Percentiles rank a stretch among this genome's conserved stretches.
Conservation (phyloP, 2,329 filamentous ascomycete species). For the Tolypocladium paradoxum region DNA sequence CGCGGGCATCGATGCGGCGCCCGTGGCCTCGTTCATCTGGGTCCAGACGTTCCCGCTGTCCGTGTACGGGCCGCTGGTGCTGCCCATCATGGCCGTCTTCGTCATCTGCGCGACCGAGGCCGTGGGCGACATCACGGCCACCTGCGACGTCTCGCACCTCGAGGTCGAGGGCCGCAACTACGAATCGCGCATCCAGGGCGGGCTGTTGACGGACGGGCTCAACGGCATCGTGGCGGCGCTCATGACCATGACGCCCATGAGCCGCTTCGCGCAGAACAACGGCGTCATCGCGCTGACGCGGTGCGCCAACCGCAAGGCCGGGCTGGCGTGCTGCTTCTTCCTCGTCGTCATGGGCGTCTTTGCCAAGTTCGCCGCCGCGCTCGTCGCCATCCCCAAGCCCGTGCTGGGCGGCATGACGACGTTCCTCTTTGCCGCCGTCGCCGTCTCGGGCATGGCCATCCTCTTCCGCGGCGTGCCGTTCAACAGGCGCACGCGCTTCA, state of each 20-base stretch:
- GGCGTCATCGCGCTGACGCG: conserved; percentile 73
- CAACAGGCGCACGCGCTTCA: conserved; percentile 71
- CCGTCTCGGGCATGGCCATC: conserved; percentile 68
- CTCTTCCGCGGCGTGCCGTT: conserved; percentile 59
- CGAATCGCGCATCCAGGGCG: conserved; percentile 69
- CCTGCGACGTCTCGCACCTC: conserved; percentile 67
- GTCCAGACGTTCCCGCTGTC: conserved; percentile 63
- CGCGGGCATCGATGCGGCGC: conserved; percentile 60
- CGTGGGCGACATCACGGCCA: conserved; percentile 71
- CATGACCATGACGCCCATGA: conserved; percentile 72
- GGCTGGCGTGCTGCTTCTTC: conserved; percentile 68
- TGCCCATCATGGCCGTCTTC: conserved; percentile 59
- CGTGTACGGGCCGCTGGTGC: conserved; percentile 62
- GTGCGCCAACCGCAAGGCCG: conserved; percentile 71
- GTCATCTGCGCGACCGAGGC: conserved; percentile 70
- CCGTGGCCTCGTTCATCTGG: conserved; percentile 67
- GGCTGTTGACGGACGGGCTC: conserved; percentile 65
- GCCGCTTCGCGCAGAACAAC: conserved; percentile 75
- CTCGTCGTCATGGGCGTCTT: conserved; percentile 73
- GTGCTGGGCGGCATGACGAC: conserved; percentile 66
- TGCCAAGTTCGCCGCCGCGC: conserved; percentile 69
- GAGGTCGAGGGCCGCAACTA: conserved; percentile 63
- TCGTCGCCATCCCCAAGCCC: conserved; percentile 61
- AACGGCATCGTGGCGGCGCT: conserved; percentile 67
- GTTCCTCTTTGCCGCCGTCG: conserved; percentile 68